Evolutionary conservation across 116 monocot species (phyloP).

Genomic region (Trichopus zeylanicus): DNA sequence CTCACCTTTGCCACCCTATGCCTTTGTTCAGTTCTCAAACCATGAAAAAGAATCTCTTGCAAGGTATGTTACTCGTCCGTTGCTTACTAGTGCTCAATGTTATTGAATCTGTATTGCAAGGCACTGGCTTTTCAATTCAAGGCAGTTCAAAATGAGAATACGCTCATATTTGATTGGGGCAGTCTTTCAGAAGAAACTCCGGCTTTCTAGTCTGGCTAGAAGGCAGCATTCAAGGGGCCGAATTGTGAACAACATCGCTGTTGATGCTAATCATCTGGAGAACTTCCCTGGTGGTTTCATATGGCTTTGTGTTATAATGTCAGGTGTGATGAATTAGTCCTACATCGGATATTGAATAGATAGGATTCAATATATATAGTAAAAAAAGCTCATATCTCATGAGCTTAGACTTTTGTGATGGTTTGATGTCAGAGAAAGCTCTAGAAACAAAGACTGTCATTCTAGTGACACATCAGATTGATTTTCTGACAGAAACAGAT

Average conservation of each 20-base stretch:
- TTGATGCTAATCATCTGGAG: conserved; percentile 52
- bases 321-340: too few species aligned
- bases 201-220: conserved; percentile 25
- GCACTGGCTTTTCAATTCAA: conserved; percentile 46
- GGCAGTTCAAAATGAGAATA: conserved; percentile 34
- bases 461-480: conserved; percentile 91
- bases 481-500: conserved; percentile 66
- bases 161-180: conserved; percentile 31
- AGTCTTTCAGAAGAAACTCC: conserved; percentile 39
- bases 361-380: too few species aligned
- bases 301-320: conserved; percentile 36
- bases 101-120: conserved; percentile 40
- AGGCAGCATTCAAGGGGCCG: conserved; percentile 33
- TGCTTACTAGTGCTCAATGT: conserved; percentile 25
- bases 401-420: too few species aligned
- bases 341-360: too few species aligned
- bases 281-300: conserved; percentile 48
- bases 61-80: conserved; percentile 19
- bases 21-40: conserved; percentile 29
- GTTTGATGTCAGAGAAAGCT: conserved; percentile 39
- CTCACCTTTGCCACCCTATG: conserved; percentile 30
- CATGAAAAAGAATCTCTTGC: conserved; percentile 10
- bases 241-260: conserved; percentile 40
- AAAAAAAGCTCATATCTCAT: too few species aligned
- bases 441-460: conserved; percentile 70